phyloP scores from a whole-genome alignment of 148 eudicot genomes.

The Persicaria maculosa region DNA sequence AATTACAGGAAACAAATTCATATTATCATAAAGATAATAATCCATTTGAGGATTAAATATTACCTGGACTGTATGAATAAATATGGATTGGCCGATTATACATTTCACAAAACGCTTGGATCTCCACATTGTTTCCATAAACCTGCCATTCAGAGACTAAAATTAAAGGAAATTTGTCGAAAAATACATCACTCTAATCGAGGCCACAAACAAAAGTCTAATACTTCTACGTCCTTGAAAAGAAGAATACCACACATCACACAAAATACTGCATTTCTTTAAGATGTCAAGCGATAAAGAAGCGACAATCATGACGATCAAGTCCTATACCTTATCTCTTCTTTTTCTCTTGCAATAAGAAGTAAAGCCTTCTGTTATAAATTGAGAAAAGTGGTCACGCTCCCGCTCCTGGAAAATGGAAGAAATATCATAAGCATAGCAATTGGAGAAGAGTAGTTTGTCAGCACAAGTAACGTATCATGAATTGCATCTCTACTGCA shows the following conservation, averaged over 20 bases:
- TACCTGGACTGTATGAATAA: constrained; percentile 91
- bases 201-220: background rate
- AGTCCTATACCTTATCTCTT: constrained; percentile 66
- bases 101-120: constrained; percentile 93
- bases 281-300: background rate
- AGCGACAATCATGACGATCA: background rate
- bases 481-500: background rate
- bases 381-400: constrained; percentile 93
- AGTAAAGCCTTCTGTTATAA: constrained; percentile 91
- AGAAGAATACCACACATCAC: background rate
- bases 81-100: constrained; percentile 97
- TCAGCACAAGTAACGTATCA: background rate
- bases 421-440: too few species aligned
- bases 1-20: background rate
- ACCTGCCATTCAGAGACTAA: constrained; percentile 37
- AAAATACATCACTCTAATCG: background rate
- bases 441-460: background rate
- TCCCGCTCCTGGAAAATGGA: constrained; percentile 68
- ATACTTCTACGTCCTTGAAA: background rate
- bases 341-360: constrained; percentile 96
- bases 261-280: background rate
- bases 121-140: constrained; percentile 94
- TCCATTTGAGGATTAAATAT: constrained; percentile 7
- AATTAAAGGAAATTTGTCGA: too few species aligned
- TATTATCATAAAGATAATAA: background rate